Percentiles rank a stretch among this genome's conserved stretches.
Evolutionary conservation across 495 filamentous ascomycete genomes (phyloP).

Genomic region (Trichoderma gamsii): DNA sequence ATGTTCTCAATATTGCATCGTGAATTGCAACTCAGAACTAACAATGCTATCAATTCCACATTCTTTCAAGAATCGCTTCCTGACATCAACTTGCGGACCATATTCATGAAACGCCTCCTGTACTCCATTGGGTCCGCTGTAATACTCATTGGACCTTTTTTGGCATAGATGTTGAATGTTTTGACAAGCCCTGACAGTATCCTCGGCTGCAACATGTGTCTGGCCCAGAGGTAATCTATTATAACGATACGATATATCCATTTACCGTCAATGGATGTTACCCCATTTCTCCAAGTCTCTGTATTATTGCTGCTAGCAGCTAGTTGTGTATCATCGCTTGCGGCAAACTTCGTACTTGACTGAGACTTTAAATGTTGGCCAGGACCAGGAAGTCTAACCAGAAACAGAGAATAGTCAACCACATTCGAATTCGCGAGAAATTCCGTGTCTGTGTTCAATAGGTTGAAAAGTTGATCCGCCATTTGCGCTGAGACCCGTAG

Average conservation of each 20-base stretch:
- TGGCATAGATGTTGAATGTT: conserved; percentile 52
- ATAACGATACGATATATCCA: conserved; percentile 58
- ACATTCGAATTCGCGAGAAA: conserved; percentile 54
- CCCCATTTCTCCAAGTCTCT: conserved; percentile 49
- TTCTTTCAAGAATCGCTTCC: no score
- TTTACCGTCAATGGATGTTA: conserved; percentile 52
- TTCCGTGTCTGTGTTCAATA: conserved; percentile 51
- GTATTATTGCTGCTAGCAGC: conserved; percentile 23
- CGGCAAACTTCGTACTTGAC: no score
- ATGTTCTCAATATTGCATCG: no score
- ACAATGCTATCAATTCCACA: no score
- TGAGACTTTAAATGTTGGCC: no score
- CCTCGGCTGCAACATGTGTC: conserved; percentile 56
- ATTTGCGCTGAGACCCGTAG: conserved; percentile 46
- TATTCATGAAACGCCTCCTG: conserved; percentile 54
- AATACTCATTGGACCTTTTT: conserved; percentile 61
- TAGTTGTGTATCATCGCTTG: background rate
- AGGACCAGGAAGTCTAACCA: conserved; percentile 42
- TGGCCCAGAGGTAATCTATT: conserved; percentile 68
- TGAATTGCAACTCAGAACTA: no score
- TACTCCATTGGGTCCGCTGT: conserved; percentile 63
- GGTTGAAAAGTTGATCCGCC: conserved; percentile 44
- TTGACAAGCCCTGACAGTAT: conserved; percentile 56
- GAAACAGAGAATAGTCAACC: conserved; percentile 64
- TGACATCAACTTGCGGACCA: conserved; percentile 28